Conservation (phyloP, 495 filamentous ascomycete species). For the Aspergillus ellipticus region DNA sequence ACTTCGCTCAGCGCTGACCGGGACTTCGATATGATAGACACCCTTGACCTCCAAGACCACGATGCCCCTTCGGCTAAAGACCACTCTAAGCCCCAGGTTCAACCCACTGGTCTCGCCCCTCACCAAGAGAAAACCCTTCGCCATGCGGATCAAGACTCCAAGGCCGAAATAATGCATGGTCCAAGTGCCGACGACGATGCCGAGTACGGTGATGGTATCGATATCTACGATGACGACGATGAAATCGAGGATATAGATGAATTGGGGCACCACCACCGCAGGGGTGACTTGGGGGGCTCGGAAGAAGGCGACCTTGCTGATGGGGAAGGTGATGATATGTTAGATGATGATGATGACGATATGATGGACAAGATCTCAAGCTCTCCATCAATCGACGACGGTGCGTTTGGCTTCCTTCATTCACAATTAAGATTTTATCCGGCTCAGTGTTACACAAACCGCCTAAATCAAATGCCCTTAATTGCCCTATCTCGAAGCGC, state of each 20-base stretch:
- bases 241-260: conserved; percentile 25
- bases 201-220: conserved; percentile 45
- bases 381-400: conserved; percentile 97
- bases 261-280: conserved; percentile 46
- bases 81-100: conserved; percentile 55
- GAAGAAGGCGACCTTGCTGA: conserved; percentile 67
- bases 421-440: background rate
- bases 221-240: conserved; percentile 39
- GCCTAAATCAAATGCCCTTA: background rate
- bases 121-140: conserved; percentile 83
- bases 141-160: conserved; percentile 70
- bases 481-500: background rate
- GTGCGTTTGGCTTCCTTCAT: conserved; percentile 55
- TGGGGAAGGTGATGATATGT: conserved; percentile 67
- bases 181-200: conserved; percentile 43
- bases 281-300: conserved; percentile 30
- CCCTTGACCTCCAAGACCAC: conserved; percentile 88
- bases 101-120: conserved; percentile 63
- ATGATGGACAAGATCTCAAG: conserved; percentile 96
- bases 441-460: conserved; percentile 5
- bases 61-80: conserved; percentile 78
- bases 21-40: conserved; percentile 55
- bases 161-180: conserved; percentile 58
- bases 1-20: background rate
- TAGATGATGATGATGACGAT: conserved; percentile 93